Conservation (phyloP, 352 stramenopile genomes). For the Phytophthora litchii region DNA sequence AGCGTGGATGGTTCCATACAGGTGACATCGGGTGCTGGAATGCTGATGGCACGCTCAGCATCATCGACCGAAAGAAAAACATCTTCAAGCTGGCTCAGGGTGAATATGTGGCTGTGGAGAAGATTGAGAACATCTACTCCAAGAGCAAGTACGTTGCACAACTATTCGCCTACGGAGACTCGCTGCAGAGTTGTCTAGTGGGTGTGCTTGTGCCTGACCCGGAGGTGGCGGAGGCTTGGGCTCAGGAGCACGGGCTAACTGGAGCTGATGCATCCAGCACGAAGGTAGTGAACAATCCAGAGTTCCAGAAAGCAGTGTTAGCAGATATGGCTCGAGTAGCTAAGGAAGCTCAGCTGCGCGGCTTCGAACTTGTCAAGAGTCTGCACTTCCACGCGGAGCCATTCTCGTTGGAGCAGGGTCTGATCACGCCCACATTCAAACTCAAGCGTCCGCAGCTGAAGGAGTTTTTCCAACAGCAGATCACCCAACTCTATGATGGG, state of each 20-base stretch:
- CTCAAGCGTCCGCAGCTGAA: conserved; percentile 84
- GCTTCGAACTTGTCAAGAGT: conserved; percentile 89
- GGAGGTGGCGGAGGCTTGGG: conserved; percentile 44
- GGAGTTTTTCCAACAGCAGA: conserved; percentile 54
- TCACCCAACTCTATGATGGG: conserved; percentile 47
- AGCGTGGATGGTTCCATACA: conserved; percentile 94
- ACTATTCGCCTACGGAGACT: conserved; percentile 96
- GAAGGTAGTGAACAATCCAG: conserved; percentile 38
- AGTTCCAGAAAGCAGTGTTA: conserved; percentile 47
- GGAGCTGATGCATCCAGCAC: conserved; percentile 23
- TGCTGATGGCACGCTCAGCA: conserved; percentile 84
- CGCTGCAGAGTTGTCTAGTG: conserved; percentile 91
- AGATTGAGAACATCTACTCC: conserved; percentile 94
- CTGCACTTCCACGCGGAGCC: conserved; percentile 77
- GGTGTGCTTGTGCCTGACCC: conserved; percentile 88
- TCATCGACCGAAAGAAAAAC: conserved; percentile 91
- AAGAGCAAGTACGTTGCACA: conserved; percentile 91
- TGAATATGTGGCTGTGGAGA: conserved; percentile 96
- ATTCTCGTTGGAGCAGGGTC: conserved; percentile 87
- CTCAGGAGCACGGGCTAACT: conserved; percentile 29
- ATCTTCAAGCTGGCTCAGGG: conserved; percentile 92
- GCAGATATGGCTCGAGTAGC: conserved; percentile 39
- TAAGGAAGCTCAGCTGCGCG: conserved; percentile 60
- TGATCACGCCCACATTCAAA: conserved; percentile 95
- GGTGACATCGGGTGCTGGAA: conserved; percentile 95